Percentiles rank a stretch among this genome's conserved stretches.
Conservation (phyloP, 441 rosid genomes). For the Rhodomyrtus psidioides region DNA sequence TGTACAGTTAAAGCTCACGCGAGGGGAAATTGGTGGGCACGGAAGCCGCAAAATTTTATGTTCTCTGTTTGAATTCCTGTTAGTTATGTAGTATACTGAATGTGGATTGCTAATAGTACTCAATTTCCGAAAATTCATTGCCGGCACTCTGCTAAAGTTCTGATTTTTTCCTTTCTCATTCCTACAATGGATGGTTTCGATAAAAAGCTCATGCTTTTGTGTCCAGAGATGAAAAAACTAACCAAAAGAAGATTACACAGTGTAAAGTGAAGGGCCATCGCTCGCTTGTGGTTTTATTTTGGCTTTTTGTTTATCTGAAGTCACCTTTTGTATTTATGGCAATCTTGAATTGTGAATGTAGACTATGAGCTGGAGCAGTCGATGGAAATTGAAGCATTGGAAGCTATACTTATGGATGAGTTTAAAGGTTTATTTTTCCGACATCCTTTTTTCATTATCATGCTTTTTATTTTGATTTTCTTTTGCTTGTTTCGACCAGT, state of each 20-base stretch:
- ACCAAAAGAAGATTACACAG: neutral
- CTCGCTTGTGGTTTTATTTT: neutral
- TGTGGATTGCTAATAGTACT: neutral
- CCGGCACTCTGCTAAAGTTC: neutral
- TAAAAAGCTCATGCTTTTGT: neutral
- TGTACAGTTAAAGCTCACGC: neutral
- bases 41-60: neutral
- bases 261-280: neutral
- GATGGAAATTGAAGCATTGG: slow-evolving; percentile 94
- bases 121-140: neutral
- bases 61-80: neutral
- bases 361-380: slow-evolving; percentile 84
- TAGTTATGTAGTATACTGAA: neutral
- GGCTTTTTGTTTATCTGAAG: neutral
- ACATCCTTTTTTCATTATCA: neutral
- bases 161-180: neutral
- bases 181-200: neutral
- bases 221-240: neutral
- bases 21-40: neutral
- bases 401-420: slow-evolving; percentile 94
- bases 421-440: slow-evolving; percentile 52
- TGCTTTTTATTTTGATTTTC: slow-evolving; percentile 1
- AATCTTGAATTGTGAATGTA: slow-evolving; percentile 18
- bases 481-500: neutral
- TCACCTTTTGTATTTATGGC: neutral